Conservation (phyloP, 768 basidiomycete genomes). For the Fomitopsis serialis region DNA sequence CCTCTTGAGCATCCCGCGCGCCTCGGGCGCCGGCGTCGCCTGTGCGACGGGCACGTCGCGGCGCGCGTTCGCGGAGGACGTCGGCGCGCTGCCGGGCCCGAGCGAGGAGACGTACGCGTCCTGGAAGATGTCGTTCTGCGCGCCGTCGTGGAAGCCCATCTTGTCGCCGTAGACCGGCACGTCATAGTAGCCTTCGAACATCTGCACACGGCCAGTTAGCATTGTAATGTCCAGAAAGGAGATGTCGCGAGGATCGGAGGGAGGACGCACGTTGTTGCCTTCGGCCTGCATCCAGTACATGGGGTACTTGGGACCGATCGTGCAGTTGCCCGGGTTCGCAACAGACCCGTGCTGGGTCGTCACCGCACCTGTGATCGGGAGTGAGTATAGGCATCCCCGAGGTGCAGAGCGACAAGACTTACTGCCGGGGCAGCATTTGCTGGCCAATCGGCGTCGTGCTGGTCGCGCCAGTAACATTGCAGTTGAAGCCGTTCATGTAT, state of each 20-base stretch:
- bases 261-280: conserved; percentile 31
- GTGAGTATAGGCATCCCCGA: background rate
- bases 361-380: conserved; percentile 23
- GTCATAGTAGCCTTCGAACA: conserved; percentile 58
- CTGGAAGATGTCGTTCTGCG: conserved; percentile 70
- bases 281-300: conserved; percentile 36
- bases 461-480: conserved; percentile 29
- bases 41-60: background rate
- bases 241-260: background rate
- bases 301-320: conserved; percentile 32
- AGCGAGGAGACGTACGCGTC: conserved; percentile 38
- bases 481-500: conserved; percentile 37
- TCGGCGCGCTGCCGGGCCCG: background rate
- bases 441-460: conserved; percentile 25
- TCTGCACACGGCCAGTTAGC: conserved; percentile 28
- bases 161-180: conserved; percentile 63
- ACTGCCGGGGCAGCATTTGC: conserved; percentile 28
- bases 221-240: background rate
- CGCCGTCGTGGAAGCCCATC: conserved; percentile 71
- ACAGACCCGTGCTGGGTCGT: conserved; percentile 20
- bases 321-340: conserved; percentile 31
- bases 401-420: background rate
- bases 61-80: background rate
- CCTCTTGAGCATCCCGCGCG: background rate
- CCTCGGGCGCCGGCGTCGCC: background rate